Base-by-base conservation (phyloP, 2,329 filamentous ascomycete species). In the Tetracladium maxilliforme region DNA sequence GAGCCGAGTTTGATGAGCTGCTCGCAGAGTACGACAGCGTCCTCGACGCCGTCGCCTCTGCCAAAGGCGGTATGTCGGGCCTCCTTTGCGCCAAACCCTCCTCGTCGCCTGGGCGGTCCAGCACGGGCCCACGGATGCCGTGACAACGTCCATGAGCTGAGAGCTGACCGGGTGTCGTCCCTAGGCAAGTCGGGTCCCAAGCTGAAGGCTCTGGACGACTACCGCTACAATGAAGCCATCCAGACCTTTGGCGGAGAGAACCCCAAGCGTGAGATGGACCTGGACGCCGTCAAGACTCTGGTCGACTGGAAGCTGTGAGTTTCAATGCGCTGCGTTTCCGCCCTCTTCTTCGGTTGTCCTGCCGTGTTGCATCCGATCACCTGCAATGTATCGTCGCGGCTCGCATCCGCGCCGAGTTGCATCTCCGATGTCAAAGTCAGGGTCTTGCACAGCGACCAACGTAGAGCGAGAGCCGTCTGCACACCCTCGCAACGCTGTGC, bases 281-380 rank as follows among this genome's bases (percentile, higher is more conserved):
- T 70, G 23, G 52, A 60, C 2, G 64, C 80, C 38, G 53, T 80
- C 17, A 60, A 67, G 37, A 52, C 40, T 12, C 54, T 82, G 4
- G 64, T 80, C 7, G 62, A 75, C 23, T 82, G 76, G 75, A 82
- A 82, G 44, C 53, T 82, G 69, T 78, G 51, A 43, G 69, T 46
- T 24, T 16, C 19, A 16, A 28, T 10, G n/a, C 7, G 10, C 22
- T 27, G 4, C n/a, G 13, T 16, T 36, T 24, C 16, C 14, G 22
- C 12, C 10, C 25, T 22, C 8, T 26, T 24, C 30, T 19, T 13
- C 16, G 16, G 19, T 25, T 16, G 21, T 15, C 8, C n/a, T n/a
- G n/a, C n/a, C n/a, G n/a, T n/a, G n/a, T n/a, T n/a, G n/a, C n/a
- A n/a, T n/a, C n/a, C n/a, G n/a, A n/a, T n/a, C n/a, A n/a, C n/a